Evolutionary conservation across 1,139 yeast genomes (phyloP), one percentile per base, ranked within the genome.

Genomic region (Blastobotrys aristatus): DNA sequence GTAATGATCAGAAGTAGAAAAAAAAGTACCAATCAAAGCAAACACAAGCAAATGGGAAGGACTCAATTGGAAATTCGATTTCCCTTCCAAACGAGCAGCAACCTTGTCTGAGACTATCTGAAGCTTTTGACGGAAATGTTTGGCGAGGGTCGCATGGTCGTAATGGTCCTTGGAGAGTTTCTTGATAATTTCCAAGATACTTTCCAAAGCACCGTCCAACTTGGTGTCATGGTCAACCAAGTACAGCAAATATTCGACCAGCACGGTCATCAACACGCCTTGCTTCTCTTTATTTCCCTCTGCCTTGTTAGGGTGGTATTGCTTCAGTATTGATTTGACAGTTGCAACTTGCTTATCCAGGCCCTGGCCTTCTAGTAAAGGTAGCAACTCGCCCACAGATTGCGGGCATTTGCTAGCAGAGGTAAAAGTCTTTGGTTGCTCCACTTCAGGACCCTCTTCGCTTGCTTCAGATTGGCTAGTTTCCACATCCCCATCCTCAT

Each of bases 1-100:
- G 66, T 87, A 92, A 62, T 89, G 94, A 71, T 94, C 99, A 0
- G 98, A 92, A 0, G 97, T 87, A 0, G 98, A 89, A 61, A 85
- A 94, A 10, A 90, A 63, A 48, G 75, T 71, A 8, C 97, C 97
- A 52, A 89, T 73, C 20, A 88, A 61, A 0, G 80, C 74, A 59
- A 84, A 86, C 51, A 83, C 76, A 4, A 86, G 68, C 50, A 89
- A 66, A 61, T 89, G 50, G 1, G 63, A 56, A 10, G 53, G 48
- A 5, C 37, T 37, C 10, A 53, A 51, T 13, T 49, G 48, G 24
- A 14, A 29, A 20, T 43, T 50, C 49, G 55, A 27, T 50, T 54
- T 39, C 54, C 56, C 27, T 47, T 54, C 10, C 53, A 47, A 57
- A 49, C 17, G 53, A 56, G 17, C 65, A 10, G 21, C 24, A n/a